These are phyloP conservation scores for Hanseniaspora mollemarum DNA, from an alignment of 805 yeast genomes.

Conservation along the genomic window DNA sequence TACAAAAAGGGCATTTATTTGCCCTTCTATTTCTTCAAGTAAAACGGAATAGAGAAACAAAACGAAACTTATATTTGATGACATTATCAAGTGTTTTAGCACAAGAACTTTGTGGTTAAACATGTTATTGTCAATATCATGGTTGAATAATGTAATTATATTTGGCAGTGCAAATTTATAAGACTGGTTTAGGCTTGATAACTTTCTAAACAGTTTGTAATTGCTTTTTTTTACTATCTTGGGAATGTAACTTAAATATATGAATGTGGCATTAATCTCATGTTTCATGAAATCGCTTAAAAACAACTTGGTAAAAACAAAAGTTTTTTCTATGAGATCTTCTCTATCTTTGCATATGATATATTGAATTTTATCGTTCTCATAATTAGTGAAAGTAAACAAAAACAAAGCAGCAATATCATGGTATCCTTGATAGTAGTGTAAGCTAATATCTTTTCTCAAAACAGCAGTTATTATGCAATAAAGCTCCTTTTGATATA, in stretches of 20 bases:
- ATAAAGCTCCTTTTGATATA: constrained; percentile 22
- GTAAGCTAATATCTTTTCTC: constrained; percentile 47
- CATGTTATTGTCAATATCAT: constrained; percentile 37
- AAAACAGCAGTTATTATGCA: constrained; percentile 44
- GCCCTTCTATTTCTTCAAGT: constrained; percentile 36
- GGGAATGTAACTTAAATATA: constrained; percentile 57
- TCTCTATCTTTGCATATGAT: constrained; percentile 21
- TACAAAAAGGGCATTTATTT: constrained; percentile 30
- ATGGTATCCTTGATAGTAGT: constrained; percentile 89
- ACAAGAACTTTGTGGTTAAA: background rate
- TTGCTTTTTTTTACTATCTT: constrained; percentile 44
- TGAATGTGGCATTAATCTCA: constrained; percentile 51
- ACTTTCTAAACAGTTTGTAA: constrained; percentile 29
- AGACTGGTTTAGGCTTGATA: constrained; percentile 31
- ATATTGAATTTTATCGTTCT: background rate
- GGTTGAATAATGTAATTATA: constrained; percentile 66
- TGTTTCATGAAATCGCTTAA: constrained; percentile 80
- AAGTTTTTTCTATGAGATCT: constrained; percentile 38
- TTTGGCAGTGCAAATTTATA: constrained; percentile 64
- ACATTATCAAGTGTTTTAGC: background rate
- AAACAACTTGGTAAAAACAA: constrained; percentile 45
- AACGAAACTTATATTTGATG: constrained; percentile 29
- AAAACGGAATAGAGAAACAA: constrained; percentile 53
- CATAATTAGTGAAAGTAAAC: constrained; percentile 34
- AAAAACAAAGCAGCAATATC: constrained; percentile 65